Base-by-base conservation (phyloP, 73 alveolate species). In the Paramecium octaurelia region DNA sequence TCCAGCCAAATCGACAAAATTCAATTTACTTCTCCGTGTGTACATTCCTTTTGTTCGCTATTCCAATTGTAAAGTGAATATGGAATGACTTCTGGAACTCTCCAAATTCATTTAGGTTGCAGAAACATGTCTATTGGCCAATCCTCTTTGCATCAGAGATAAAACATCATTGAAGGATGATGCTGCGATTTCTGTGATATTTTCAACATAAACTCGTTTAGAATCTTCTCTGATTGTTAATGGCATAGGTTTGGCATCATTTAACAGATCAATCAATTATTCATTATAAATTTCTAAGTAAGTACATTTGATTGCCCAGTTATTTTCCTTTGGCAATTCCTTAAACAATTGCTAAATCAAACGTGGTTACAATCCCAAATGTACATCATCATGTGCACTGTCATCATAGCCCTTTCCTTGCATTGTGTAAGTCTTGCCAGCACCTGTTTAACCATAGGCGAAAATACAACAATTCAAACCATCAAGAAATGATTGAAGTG, bases 391-490 rank as follows among this genome's bases (percentile, higher is more conserved):
- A 18, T 8, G 6, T 18, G 69, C 8, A 23, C 42, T 87, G 6
- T 77, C 91, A 31, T 87, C 92, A 58, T 18, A 40, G 21, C 80
- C 95, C 12, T 59, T 95, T 9, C 99, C 99, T 64, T 97, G 94
- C 88, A 98, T 97, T 5, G 99, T 98, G 96, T 93, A 98, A 24
- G 99, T 98, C 84, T 98, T 98, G 2, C 99, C 99, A 36, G 99
- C 97, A 14, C 99, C 99, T 10, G 99, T 98, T 93, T 98, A 96
- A 20, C 99, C 99, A 76, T 98, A 98, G 5, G 99, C 98, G 95
- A 98, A 98, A 14, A 98, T 94, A 24, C 98, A 92, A 43, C 99
- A 99, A 93, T 98, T 98, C 91, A 97, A 97, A 8, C 99, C 99
- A 80, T 95, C 96, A 69, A 97, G 84, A 76, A 97, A 92, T 60